A percentile compares a stretch with the other conserved stretches of the same genome.
Conservation (phyloP, 257 asterid species). For the Solanum piurae region DNA sequence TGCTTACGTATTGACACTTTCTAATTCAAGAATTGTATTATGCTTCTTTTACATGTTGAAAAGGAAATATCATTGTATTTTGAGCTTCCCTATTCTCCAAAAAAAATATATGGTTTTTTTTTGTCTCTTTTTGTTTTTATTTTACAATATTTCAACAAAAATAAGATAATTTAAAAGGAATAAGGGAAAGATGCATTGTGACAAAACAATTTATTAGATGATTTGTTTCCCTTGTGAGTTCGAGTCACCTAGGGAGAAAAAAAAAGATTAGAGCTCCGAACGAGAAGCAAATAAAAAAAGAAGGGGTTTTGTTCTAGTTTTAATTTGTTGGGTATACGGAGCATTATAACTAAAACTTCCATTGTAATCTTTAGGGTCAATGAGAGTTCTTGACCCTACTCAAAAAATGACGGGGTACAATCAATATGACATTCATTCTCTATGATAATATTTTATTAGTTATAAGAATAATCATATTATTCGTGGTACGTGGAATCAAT, state of each 20-base stretch:
- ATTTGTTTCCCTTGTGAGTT: not conserved
- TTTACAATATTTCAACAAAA: not conserved
- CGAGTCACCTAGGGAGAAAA: rapidly evolving
- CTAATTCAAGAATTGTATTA: not conserved
- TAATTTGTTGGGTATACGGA: not conserved
- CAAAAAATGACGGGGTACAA: not conserved
- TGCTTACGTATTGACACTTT: not conserved
- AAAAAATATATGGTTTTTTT: not conserved
- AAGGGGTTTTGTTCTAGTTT: not conserved
- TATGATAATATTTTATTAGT: not conserved
- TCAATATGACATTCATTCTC: not conserved
- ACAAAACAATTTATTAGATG: not conserved
- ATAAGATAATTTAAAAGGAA: not conserved
- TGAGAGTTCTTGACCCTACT: not conserved
- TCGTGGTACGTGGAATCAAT: not conserved
- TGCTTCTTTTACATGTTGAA: not conserved
- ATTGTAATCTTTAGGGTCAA: not conserved
- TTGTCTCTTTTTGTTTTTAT: not conserved
- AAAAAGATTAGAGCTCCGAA: not conserved
- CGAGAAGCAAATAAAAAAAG: not conserved
- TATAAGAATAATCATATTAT: not conserved
- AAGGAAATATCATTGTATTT: not conserved
- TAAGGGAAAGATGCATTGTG: not conserved
- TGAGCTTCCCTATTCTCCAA: not conserved
- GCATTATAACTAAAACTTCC: not conserved